Evolutionary conservation across 805 yeast species (phyloP), one percentile per base, ranked within the genome.

Genomic region (Yamadazyma insecticola): DNA sequence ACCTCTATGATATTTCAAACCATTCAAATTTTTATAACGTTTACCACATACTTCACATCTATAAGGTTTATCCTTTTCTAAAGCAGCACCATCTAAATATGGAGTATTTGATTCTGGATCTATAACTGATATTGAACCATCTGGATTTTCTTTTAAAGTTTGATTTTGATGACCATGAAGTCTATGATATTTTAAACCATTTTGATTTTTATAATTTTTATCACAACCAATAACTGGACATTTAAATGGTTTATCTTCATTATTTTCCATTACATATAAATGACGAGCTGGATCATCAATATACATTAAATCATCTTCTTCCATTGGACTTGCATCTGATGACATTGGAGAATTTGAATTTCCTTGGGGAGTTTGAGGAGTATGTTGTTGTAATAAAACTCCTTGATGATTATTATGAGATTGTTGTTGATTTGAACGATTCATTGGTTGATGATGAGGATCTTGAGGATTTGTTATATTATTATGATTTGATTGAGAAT

Each of bases 221-320:
- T 89, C 97, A 60, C 98, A 92, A 6, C 98, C 98, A 50, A 88
- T 84, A 26, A 92, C 98, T 0, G 97, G 98, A 64, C 98, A 92
- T 56, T 83, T 88, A 66, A 81, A 92, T 18, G 98, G 98, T 57
- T 92, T 81, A 55, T 87, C 84, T 46, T 89, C 96, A 36, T 85
- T 89, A 40, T 78, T 81, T 59, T 89, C 97, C 67, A 85, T 80
- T 20, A 89, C 96, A 53, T 92, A 90, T 37, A 90, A 63, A 53
- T 89, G 92, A 42, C 97, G 74, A 1, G 97, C 96, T 0, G 97
- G 98, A 57, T 92, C 97, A 59, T 90, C 97, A 29, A 92, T 89
- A 57, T 88, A 88, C 67, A 81, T 80, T 36, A 78, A 79, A 43
- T 71, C 76, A 36, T 78, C 86, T 24, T 38, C 65, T 35, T 55